Percentiles rank a stretch among this genome's conserved stretches.
phyloP scores from a whole-genome alignment of 2,329 filamentous ascomycete genomes.

The Penicillium sp. region DNA sequence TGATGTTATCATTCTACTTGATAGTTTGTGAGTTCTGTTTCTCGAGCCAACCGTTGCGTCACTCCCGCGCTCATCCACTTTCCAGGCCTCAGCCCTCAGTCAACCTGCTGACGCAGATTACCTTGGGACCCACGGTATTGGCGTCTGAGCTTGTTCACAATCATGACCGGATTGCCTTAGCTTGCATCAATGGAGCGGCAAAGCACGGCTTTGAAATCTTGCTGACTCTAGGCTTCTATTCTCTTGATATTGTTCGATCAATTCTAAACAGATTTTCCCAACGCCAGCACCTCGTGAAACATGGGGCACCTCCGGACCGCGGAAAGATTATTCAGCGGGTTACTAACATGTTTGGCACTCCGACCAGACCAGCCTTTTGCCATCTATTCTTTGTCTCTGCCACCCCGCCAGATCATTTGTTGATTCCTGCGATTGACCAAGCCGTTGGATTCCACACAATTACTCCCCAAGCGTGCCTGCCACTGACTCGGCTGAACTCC shows the following conservation, averaged over 20 bases:
- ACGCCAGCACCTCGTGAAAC: conserved; percentile 17
- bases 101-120: conserved; percentile 26
- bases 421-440: conserved; percentile 27
- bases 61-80: conserved; percentile 3
- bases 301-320: conserved; percentile 14
- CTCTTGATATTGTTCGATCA: conserved; percentile 23
- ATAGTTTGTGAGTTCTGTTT: conserved; percentile 37
- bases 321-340: conserved; percentile 31
- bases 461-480: conserved; percentile 32
- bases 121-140: conserved; percentile 29
- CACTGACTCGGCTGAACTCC: conserved; percentile 17
- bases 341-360: conserved; percentile 29
- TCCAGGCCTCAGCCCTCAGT: conserved; percentile 22
- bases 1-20: conserved; percentile 42
- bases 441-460: conserved; percentile 41
- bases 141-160: conserved; percentile 28
- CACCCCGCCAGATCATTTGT: conserved; percentile 23
- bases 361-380: conserved; percentile 32
- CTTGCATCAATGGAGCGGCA: conserved; percentile 28
- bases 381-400: conserved; percentile 42
- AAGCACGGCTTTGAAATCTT: conserved; percentile 30
- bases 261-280: conserved; percentile 28
- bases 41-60: not conserved
- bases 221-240: conserved; percentile 32
- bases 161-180: conserved; percentile 34